phyloP scores from a whole-genome alignment of 2,329 filamentous ascomycete species.

The Penicillium sp. region DNA sequence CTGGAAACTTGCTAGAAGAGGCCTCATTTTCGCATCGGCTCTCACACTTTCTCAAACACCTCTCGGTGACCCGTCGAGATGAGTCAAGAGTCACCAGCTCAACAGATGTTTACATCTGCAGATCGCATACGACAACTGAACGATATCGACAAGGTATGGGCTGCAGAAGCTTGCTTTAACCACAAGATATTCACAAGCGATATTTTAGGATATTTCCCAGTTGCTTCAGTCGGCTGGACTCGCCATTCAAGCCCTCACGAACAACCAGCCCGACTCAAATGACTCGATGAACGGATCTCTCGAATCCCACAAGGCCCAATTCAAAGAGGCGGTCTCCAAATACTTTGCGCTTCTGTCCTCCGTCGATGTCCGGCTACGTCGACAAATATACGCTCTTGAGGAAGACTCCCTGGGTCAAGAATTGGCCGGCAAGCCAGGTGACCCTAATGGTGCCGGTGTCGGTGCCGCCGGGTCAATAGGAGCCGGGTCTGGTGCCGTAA shows the following conservation, averaged over 20 bases:
- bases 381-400: constrained; percentile 72
- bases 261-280: constrained; percentile 36
- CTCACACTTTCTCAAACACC: neutral
- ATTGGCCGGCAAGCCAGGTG: constrained; percentile 27
- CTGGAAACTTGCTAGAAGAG: too few species aligned
- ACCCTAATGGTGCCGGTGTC: constrained; percentile 26
- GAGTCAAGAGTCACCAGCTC: constrained; percentile 19
- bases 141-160: constrained; percentile 62
- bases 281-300: constrained; percentile 37
- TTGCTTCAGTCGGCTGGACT: constrained; percentile 56
- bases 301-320: constrained; percentile 54
- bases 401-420: constrained; percentile 64
- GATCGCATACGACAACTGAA: constrained; percentile 77
- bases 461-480: constrained; percentile 19
- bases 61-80: constrained; percentile 10
- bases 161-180: neutral
- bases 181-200: neutral
- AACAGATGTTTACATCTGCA: constrained; percentile 57
- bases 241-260: constrained; percentile 59
- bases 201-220: constrained; percentile 43
- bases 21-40: neutral
- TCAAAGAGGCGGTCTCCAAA: constrained; percentile 49
- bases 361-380: constrained; percentile 67
- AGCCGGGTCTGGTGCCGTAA: constrained; percentile 37
- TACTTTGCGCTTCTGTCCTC: constrained; percentile 70